A percentile compares a stretch with the other conserved stretches of the same genome.
Evolutionary conservation across 2,329 filamentous ascomycete genomes (phyloP).

Genomic region (Penicillium freii): DNA sequence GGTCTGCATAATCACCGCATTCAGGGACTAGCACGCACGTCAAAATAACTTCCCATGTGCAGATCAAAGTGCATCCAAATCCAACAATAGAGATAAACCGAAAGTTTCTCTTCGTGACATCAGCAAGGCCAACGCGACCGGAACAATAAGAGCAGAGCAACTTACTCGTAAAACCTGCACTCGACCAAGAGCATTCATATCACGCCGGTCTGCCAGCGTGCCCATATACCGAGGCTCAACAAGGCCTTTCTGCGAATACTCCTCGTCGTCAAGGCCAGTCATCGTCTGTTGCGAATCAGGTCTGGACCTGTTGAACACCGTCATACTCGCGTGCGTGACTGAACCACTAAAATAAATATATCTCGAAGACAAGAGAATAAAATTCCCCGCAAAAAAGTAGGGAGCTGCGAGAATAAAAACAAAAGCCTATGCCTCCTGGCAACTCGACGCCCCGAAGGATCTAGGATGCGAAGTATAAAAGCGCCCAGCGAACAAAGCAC

Average conservation of each 20-base stretch:
- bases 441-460: not conserved
- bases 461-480: slow-evolving; percentile 1
- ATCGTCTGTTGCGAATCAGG: slow-evolving; percentile 17
- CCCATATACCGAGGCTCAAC: slow-evolving; percentile 40
- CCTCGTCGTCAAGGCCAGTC: slow-evolving; percentile 16
- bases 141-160: slow-evolving; percentile 1
- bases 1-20: not conserved
- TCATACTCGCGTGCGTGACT: slow-evolving; percentile 8
- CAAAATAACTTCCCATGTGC: slow-evolving; percentile 46
- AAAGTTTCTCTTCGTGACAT: slow-evolving; percentile 42
- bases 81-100: slow-evolving; percentile 47
- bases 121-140: slow-evolving; percentile 1
- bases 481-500: not conserved
- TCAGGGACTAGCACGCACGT: slow-evolving; percentile 29
- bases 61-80: slow-evolving; percentile 45
- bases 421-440: not conserved
- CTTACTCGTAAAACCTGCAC: slow-evolving; percentile 40
- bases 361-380: not conserved
- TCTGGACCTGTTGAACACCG: slow-evolving; percentile 5
- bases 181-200: slow-evolving; percentile 42
- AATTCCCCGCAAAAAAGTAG: not conserved
- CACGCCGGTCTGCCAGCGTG: slow-evolving; percentile 36
- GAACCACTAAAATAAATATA: not conserved
- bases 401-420: not conserved
- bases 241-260: slow-evolving; percentile 26